Percentiles rank a stretch among this genome's conserved stretches.
Conservation (phyloP, 495 filamentous ascomycete species). For the Aspergillus ellipticus region DNA sequence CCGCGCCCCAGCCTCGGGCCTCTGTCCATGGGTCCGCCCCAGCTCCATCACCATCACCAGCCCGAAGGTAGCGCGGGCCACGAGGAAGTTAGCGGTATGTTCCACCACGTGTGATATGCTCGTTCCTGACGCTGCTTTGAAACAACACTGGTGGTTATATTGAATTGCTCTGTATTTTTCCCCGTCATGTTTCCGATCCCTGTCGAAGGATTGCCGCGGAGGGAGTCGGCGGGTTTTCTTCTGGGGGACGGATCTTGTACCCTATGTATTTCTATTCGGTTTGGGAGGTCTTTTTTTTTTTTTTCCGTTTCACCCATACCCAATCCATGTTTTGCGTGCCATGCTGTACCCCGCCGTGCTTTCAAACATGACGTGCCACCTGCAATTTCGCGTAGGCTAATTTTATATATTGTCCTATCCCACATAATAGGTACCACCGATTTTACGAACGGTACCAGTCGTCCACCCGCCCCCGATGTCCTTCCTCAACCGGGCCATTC, state of each 20-base stretch:
- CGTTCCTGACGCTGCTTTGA: constrained; percentile 17
- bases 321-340: constrained; percentile 28
- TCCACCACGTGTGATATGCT: constrained; percentile 64
- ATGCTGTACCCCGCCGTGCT: constrained; percentile 17
- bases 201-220: not conserved
- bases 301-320: constrained; percentile 16
- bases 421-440: constrained; percentile 34
- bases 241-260: constrained; percentile 10
- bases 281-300: constrained; percentile 15
- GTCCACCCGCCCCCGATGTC: constrained; percentile 21
- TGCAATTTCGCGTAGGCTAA: constrained; percentile 45
- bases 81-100: constrained; percentile 95
- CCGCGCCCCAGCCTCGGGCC: constrained; percentile 51
- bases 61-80: constrained; percentile 66
- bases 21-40: constrained; percentile 60
- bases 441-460: constrained; percentile 31
- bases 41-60: constrained; percentile 79
- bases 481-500: constrained; percentile 23
- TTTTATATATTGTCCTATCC: constrained; percentile 21
- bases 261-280: constrained; percentile 23
- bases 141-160: constrained; percentile 10
- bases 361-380: constrained; percentile 12
- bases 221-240: not conserved
- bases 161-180: not conserved
- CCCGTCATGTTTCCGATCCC: not conserved